Conservation (phyloP, 2,329 filamentous ascomycete species). For the Geosmithia morbida region DNA sequence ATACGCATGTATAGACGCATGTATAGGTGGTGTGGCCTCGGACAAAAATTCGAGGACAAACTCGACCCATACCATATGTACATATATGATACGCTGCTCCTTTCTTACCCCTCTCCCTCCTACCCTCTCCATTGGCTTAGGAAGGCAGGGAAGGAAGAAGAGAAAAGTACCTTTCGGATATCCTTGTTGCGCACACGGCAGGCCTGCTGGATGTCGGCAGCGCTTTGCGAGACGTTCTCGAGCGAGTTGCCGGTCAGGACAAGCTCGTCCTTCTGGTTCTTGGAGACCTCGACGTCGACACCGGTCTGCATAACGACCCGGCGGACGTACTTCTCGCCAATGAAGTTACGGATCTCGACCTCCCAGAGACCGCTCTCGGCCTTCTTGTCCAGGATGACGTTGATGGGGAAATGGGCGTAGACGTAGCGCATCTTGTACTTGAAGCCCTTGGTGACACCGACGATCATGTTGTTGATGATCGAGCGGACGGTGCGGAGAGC, state of each 20-base stretch:
- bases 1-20: no score
- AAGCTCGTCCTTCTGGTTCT: conserved; percentile 96
- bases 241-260: conserved; percentile 86
- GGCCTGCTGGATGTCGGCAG: conserved; percentile 98
- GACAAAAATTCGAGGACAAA: no score
- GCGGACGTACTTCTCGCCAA: conserved; percentile 98
- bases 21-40: no score
- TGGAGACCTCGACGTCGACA: conserved; percentile 81
- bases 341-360: conserved; percentile 99
- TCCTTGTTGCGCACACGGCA: conserved; percentile 99
- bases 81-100: no score
- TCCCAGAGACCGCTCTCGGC: conserved; percentile 72
- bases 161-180: conserved; percentile 79
- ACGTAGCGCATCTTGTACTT: conserved; percentile 99
- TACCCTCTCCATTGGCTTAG: no score
- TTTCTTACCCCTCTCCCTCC: no score
- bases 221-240: conserved; percentile 94
- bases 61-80: no score
- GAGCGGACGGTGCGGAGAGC: conserved; percentile 96
- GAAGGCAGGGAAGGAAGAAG: not conserved
- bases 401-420: conserved; percentile 99
- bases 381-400: conserved; percentile 99
- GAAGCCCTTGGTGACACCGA: conserved; percentile 97
- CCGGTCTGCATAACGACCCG: conserved; percentile 77
- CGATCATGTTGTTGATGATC: conserved; percentile 96